Percentiles rank a stretch among this genome's conserved stretches.
Conservation (phyloP, 148 eudicot species). For the Arbutus unedo region DNA sequence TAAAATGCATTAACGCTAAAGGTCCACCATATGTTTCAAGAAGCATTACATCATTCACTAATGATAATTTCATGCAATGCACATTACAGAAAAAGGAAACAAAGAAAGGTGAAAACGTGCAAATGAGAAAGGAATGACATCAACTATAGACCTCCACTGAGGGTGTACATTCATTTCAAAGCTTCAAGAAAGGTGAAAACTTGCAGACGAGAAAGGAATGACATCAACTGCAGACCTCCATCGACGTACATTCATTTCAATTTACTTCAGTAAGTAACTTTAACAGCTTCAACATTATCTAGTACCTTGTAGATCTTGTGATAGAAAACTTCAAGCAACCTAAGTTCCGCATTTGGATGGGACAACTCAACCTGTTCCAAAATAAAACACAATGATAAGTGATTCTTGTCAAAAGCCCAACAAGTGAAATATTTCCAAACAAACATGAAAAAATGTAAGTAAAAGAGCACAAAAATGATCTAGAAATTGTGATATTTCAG, state of each 20-base stretch:
- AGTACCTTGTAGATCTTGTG: conserved; percentile 37
- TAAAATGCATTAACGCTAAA: not conserved
- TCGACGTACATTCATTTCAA: not conserved
- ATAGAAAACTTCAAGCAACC: conserved; percentile 34
- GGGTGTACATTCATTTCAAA: not conserved
- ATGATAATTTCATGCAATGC: not conserved
- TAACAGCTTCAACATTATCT: not conserved
- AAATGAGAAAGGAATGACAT: not conserved
- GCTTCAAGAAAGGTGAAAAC: not conserved
- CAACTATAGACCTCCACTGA: conserved; percentile 1
- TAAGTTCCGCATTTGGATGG: conserved; percentile 27
- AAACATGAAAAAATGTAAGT: not conserved
- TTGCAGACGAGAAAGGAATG: not conserved
- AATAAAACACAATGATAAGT: not conserved
- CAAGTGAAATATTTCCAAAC: not conserved
- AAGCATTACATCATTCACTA: not conserved
- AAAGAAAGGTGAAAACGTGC: not conserved
- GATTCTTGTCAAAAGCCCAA: not conserved
- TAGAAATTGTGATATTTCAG: not conserved
- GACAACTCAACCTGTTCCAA: conserved; percentile 30
- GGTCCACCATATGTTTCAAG: not conserved
- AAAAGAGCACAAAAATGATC: not conserved
- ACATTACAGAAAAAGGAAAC: not conserved
- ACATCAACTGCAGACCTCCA: conserved; percentile 2
- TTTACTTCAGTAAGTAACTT: not conserved